Conservation (phyloP, 2,329 filamentous ascomycete genomes). For the Venturia aucupariae region DNA sequence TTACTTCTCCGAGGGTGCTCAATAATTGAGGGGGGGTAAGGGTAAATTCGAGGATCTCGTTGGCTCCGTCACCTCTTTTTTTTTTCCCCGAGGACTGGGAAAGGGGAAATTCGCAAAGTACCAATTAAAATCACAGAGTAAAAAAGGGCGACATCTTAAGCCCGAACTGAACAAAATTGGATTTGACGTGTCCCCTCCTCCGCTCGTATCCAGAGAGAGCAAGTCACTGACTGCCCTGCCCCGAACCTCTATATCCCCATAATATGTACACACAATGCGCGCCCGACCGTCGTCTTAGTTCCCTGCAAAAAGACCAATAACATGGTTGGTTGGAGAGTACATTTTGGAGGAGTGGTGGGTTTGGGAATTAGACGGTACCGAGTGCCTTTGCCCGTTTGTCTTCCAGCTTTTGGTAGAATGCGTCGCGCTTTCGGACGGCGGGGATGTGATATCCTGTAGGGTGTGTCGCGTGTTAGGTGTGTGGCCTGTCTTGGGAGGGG, state of each 20-base stretch:
- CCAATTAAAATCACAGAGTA: background rate
- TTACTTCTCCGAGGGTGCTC: no score
- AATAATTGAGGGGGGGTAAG: no score
- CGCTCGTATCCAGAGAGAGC: no score
- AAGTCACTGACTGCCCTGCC: background rate
- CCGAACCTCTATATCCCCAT: background rate
- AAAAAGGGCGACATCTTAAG: no score
- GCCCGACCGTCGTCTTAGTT: conserved; percentile 1
- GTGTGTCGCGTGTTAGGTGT: background rate
- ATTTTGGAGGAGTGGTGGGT: background rate
- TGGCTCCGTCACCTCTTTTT: no score
- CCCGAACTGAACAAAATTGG: conserved; percentile 2
- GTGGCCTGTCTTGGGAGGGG: background rate
- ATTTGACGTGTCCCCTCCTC: background rate
- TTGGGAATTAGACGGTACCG: conserved; percentile 9
- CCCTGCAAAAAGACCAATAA: background rate
- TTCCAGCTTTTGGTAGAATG: conserved; percentile 55
- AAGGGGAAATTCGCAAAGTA: no score
- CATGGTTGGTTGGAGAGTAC: conserved; percentile 5
- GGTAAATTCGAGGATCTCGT: no score
- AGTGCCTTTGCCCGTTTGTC: conserved; percentile 33
- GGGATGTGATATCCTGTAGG: conserved; percentile 53
- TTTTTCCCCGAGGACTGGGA: no score
- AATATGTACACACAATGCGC: conserved; percentile 1
- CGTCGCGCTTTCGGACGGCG: conserved; percentile 52